phyloP scores from a whole-genome alignment of 208 protist genomes.

The Trypanosomatidae sp. region DNA sequence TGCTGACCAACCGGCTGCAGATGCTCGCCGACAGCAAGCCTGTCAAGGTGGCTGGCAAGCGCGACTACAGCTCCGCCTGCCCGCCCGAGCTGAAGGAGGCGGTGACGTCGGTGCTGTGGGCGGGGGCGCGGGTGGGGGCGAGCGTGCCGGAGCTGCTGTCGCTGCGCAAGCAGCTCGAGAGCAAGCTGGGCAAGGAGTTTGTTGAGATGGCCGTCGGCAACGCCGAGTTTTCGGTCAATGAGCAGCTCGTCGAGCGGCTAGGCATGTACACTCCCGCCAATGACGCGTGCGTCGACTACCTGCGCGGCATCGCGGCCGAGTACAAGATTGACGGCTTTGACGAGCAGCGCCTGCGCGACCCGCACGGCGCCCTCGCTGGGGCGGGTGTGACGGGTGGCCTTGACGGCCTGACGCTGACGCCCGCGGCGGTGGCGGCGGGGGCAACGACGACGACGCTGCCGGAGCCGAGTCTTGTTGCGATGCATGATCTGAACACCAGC shows the following conservation, averaged over 20 bases:
- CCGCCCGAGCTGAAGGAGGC: conserved; percentile 86
- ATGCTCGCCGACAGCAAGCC: conserved; percentile 67
- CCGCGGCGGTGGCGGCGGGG: too few relatives aligned
- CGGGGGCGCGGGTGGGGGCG: conserved; percentile 47
- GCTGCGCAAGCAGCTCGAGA: conserved; percentile 61
- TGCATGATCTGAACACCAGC: too few relatives aligned
- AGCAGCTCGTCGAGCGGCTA: conserved; percentile 73
- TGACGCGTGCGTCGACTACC: conserved; percentile 72
- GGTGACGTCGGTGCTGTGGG: conserved; percentile 79
- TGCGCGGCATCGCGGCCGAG: conserved; percentile 66
- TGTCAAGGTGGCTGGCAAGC: conserved; percentile 16
- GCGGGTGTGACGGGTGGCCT: conserved; percentile 5
- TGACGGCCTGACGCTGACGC: not conserved
- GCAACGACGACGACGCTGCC: not conserved
- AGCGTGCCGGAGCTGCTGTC: conserved; percentile 51
- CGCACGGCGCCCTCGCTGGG: conserved; percentile 44
- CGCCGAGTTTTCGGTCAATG: conserved; percentile 80
- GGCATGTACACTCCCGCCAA: conserved; percentile 58
- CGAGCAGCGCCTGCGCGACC: conserved; percentile 44
- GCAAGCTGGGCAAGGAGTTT: conserved; percentile 80
- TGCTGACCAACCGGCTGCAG: conserved; percentile 69
- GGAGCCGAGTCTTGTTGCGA: too few relatives aligned
- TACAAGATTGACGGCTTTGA: conserved; percentile 67
- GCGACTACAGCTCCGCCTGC: conserved; percentile 34
- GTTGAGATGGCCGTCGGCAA: conserved; percentile 68